phyloP scores from a whole-genome alignment of 768 basidiomycete species.

The Rhodotorula toruloides region DNA sequence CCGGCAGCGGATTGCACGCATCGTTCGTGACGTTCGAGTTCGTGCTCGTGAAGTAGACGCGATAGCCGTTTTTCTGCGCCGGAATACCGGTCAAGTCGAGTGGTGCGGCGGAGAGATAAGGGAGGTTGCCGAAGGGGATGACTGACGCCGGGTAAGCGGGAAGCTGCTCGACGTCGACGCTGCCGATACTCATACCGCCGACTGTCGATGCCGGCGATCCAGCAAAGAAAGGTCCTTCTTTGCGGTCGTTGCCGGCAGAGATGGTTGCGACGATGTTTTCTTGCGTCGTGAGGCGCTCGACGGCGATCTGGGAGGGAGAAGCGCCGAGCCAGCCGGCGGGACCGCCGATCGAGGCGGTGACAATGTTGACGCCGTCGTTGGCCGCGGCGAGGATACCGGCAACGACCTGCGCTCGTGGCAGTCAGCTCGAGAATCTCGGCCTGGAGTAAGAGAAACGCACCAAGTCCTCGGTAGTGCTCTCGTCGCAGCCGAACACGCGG shows the following conservation, averaged over 20 bases:
- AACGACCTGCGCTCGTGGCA: constrained; percentile 1
- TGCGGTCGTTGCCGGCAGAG: constrained; percentile 59
- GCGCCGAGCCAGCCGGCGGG: constrained; percentile 62
- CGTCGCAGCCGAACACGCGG: constrained; percentile 61
- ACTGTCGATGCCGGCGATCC: constrained; percentile 56
- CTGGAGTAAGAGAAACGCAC: no score
- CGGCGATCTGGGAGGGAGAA: constrained; percentile 54
- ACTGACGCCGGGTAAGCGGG: constrained; percentile 59
- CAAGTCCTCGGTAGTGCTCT: constrained; percentile 46
- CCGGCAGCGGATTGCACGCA: constrained; percentile 59
- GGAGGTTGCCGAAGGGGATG: constrained; percentile 52
- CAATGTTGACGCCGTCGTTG: constrained; percentile 57
- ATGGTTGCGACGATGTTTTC: constrained; percentile 43
- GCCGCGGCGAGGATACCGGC: constrained; percentile 50
- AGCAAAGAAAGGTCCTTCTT: constrained; percentile 61
- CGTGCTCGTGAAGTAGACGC: constrained; percentile 60
- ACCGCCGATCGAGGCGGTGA: constrained; percentile 64
- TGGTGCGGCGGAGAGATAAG: constrained; percentile 56
- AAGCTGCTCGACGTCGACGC: constrained; percentile 52
- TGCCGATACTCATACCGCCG: constrained; percentile 37
- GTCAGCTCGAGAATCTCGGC: neutral
- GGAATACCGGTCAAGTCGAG: constrained; percentile 53
- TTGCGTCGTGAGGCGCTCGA: constrained; percentile 58
- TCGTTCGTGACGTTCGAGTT: constrained; percentile 56
- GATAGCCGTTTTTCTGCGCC: constrained; percentile 53